These are phyloP conservation scores for Globisporangium heterothallicum DNA, from an alignment of 352 stramenopile species.

Conservation along the genomic window DNA sequence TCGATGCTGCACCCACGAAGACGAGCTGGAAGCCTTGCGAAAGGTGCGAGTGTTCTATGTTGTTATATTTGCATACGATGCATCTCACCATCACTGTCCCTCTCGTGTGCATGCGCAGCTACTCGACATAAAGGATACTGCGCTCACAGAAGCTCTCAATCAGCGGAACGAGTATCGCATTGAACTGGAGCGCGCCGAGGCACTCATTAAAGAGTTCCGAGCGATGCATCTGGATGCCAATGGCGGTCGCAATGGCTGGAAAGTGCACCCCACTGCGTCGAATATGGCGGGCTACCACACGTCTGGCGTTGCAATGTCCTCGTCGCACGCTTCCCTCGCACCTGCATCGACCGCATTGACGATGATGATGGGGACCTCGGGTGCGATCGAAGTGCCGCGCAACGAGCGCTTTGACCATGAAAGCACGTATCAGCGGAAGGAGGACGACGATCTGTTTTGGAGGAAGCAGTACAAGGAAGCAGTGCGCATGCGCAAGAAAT, in stretches of 20 bases:
- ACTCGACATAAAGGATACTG: slow-evolving; percentile 48
- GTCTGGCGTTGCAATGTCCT: slow-evolving; percentile 9
- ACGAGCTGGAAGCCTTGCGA: slow-evolving; percentile 27
- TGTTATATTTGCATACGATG: background rate
- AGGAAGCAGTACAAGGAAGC: slow-evolving; percentile 52
- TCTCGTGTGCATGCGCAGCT: slow-evolving; percentile 16
- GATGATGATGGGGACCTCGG: slow-evolving; percentile 19
- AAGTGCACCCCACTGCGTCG: slow-evolving; percentile 7
- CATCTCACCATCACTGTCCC: background rate
- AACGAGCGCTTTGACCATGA: slow-evolving; percentile 43
- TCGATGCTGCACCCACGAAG: slow-evolving; percentile 23
- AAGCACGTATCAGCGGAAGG: slow-evolving; percentile 37
- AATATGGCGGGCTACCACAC: slow-evolving; percentile 12
- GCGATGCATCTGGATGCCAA: slow-evolving; percentile 19
- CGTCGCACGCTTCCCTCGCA: slow-evolving; percentile 18
- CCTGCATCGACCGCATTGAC: slow-evolving; percentile 5
- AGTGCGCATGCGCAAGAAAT: slow-evolving; percentile 45
- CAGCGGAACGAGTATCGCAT: slow-evolving; percentile 53
- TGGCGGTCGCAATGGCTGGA: slow-evolving; percentile 10
- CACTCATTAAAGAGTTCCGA: slow-evolving; percentile 32
- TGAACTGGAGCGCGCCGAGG: slow-evolving; percentile 37
- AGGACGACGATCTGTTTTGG: slow-evolving; percentile 43
- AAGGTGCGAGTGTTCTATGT: slow-evolving; percentile 12
- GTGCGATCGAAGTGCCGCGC: slow-evolving; percentile 28
- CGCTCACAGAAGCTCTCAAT: slow-evolving; percentile 45